Evolutionary conservation across 345 rosid genomes (phyloP).

Genomic region (Salix dunnii): DNA sequence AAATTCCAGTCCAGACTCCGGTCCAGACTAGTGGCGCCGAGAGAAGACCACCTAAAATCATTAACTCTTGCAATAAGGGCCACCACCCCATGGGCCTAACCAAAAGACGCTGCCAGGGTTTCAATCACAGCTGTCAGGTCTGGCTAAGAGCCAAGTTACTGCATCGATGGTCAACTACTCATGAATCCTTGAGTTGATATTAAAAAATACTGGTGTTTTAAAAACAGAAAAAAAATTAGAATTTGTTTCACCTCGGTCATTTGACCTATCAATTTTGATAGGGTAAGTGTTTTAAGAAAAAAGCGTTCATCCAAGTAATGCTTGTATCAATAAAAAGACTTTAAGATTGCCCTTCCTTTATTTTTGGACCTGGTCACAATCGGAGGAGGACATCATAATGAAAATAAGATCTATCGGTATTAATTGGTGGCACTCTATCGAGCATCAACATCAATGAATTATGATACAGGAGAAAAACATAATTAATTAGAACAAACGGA

Average conservation of each 20-base stretch:
- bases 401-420: not conserved
- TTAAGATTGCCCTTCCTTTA: not conserved
- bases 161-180: no score
- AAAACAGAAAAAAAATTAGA: no score
- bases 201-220: no score
- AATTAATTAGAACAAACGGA: not conserved
- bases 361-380: not conserved
- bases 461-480: not conserved
- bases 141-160: no score
- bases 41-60: constrained; percentile 12
- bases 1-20: not conserved
- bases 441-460: not conserved
- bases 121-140: not conserved
- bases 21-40: not conserved
- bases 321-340: no score
- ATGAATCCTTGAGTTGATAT: no score
- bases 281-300: no score
- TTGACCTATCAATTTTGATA: no score
- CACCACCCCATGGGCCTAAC: constrained; percentile 8
- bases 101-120: not conserved
- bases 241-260: no score
- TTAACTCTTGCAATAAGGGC: constrained; percentile 9
- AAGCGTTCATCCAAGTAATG: no score
- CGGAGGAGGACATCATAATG: not conserved
- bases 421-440: not conserved